Evolutionary conservation across 441 rosid genomes (phyloP).

Genomic region (Biscutella laevigata): DNA sequence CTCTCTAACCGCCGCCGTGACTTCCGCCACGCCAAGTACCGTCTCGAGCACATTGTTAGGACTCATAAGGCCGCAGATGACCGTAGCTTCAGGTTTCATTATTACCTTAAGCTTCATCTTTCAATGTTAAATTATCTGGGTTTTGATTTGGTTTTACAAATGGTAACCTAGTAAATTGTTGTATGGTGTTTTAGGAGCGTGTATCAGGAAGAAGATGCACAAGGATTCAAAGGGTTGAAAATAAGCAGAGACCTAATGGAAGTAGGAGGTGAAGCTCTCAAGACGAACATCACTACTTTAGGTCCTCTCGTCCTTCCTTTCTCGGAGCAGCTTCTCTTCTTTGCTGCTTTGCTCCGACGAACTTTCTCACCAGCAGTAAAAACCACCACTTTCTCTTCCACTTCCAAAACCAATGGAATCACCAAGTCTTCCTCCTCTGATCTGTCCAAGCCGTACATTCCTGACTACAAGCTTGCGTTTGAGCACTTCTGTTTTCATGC

Average conservation of each 20-base stretch:
- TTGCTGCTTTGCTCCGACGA: constrained; percentile 44
- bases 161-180: not conserved
- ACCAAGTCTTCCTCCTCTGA: constrained; percentile 19
- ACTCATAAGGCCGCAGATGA: constrained; percentile 90
- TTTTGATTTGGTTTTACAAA: not conserved
- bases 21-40: constrained; percentile 60
- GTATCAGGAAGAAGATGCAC: constrained; percentile 79
- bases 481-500: constrained; percentile 88
- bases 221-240: constrained; percentile 58
- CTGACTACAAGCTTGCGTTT: constrained; percentile 85
- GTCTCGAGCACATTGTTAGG: constrained; percentile 76
- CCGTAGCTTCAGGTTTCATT: constrained; percentile 74
- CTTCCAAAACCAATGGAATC: constrained; percentile 14
- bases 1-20: constrained; percentile 75
- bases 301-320: constrained; percentile 85
- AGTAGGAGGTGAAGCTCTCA: constrained; percentile 81
- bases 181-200: constrained; percentile 40
- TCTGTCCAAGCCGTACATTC: constrained; percentile 63
- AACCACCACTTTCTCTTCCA: not conserved
- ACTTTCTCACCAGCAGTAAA: constrained; percentile 23
- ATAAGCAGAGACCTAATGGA: constrained; percentile 70
- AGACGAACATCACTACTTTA: constrained; percentile 85
- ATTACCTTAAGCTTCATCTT: too few species aligned
- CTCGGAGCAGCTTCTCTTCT: constrained; percentile 87
- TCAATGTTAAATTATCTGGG: too few species aligned